These are phyloP conservation scores for Erodium trifolium DNA, from an alignment of 441 rosid genomes.

Conservation along the genomic window DNA sequence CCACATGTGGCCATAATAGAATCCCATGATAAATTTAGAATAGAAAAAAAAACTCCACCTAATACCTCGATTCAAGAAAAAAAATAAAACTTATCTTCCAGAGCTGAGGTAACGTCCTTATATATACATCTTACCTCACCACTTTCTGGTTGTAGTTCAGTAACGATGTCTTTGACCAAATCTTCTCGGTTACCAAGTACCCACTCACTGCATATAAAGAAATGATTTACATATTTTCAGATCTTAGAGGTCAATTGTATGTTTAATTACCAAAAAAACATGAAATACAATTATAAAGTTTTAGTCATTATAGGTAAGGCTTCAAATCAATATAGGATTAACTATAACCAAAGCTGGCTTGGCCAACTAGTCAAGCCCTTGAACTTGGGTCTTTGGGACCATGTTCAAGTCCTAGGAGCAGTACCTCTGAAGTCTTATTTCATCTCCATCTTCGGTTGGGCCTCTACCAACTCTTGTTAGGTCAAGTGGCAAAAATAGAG, in stretches of 20 bases:
- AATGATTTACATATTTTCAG: background rate
- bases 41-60: background rate
- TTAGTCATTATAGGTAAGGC: background rate
- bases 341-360: background rate
- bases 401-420: too few relatives aligned
- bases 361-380: too few relatives aligned
- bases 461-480: too few relatives aligned
- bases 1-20: background rate
- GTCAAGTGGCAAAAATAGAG: too few relatives aligned
- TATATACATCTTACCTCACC: constrained; percentile 57
- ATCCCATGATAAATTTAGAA: background rate
- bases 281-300: background rate
- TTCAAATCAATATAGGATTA: constrained; percentile 4
- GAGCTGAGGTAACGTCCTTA: constrained; percentile 12
- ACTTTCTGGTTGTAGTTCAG: constrained; percentile 58
- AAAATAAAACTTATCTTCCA: background rate
- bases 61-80: background rate
- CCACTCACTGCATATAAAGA: constrained; percentile 67
- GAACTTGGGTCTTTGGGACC: too few relatives aligned
- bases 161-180: constrained; percentile 74
- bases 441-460: too few relatives aligned
- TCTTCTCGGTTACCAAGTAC: constrained; percentile 93
- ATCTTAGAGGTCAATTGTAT: background rate
- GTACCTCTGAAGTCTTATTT: too few relatives aligned
- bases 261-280: background rate